These are phyloP conservation scores for Zygosaccharomyces lentus DNA, from an alignment of 805 yeast species.

Conservation along the genomic window DNA sequence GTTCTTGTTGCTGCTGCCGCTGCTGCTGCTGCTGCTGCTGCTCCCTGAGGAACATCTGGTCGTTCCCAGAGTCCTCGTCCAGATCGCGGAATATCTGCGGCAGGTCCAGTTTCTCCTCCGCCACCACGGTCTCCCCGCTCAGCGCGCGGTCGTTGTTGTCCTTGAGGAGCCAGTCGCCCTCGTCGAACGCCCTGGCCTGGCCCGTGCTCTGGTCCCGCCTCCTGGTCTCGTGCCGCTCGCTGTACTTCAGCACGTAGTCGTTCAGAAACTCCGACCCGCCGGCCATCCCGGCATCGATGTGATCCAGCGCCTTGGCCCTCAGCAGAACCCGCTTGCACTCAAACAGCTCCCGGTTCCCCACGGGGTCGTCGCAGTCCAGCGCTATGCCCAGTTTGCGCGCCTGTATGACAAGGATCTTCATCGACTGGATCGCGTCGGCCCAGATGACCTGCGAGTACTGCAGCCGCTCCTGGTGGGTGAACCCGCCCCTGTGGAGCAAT, in stretches of 20 bases:
- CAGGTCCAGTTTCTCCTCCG: constrained; percentile 8
- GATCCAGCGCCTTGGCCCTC: constrained; percentile 54
- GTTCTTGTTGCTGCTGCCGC: constrained; percentile 1
- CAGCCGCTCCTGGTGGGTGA: constrained; percentile 68
- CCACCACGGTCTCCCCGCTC: constrained; percentile 3
- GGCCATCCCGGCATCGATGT: constrained; percentile 60
- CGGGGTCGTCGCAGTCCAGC: constrained; percentile 59
- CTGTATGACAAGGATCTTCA: constrained; percentile 73
- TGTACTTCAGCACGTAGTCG: constrained; percentile 60
- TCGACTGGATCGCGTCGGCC: constrained; percentile 84
- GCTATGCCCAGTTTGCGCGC: constrained; percentile 62
- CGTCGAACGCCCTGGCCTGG: constrained; percentile 34
- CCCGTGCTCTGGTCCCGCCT: constrained; percentile 57
- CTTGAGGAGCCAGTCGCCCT: constrained; percentile 15
- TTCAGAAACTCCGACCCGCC: constrained; percentile 61
- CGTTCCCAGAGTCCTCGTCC: constrained; percentile 24
- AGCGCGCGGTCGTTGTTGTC: constrained; percentile 14
- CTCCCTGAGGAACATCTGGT: constrained; percentile 24
- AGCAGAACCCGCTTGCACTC: constrained; percentile 48
- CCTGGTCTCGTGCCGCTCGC: constrained; percentile 49
- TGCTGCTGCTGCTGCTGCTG: constrained; percentile 5
- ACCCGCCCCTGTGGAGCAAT: constrained; percentile 80
- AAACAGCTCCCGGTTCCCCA: constrained; percentile 40
- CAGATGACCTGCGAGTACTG: constrained; percentile 86
- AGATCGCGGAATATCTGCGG: constrained; percentile 27